Evolutionary conservation across 1,139 yeast species (phyloP).

Genomic region (Yamadazyma atmosphaerica): DNA sequence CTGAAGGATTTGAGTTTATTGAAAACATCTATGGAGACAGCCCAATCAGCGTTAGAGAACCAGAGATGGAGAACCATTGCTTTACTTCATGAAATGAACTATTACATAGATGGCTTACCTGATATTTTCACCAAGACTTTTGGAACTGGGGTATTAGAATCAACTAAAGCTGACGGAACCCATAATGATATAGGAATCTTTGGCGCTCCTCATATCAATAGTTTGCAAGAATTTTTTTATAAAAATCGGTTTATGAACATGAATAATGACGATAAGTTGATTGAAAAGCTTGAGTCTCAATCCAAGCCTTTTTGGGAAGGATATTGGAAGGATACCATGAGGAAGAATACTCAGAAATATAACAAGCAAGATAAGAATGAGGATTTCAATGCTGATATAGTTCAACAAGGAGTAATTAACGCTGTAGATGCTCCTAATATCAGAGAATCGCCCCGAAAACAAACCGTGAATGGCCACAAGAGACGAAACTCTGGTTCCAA

Average conservation of each 20-base stretch:
- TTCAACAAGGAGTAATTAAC: slow-evolving; percentile 15
- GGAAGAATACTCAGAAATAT: slow-evolving; percentile 33
- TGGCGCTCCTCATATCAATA: slow-evolving; percentile 61
- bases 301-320: slow-evolving; percentile 50
- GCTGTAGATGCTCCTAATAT: slow-evolving; percentile 16
- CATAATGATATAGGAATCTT: slow-evolving; percentile 39
- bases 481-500: slow-evolving; percentile 2
- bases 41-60: slow-evolving; percentile 50
- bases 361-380: slow-evolving; percentile 27
- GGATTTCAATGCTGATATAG: slow-evolving; percentile 17
- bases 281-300: slow-evolving; percentile 26
- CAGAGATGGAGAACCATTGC: slow-evolving; percentile 58
- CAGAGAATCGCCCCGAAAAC: slow-evolving; percentile 2
- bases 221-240: slow-evolving; percentile 53
- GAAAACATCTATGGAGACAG: slow-evolving; percentile 39
- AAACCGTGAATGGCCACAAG: slow-evolving; percentile 1
- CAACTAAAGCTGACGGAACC: slow-evolving; percentile 13
- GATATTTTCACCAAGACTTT: slow-evolving; percentile 35
- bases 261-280: slow-evolving; percentile 24
- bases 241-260: slow-evolving; percentile 47
- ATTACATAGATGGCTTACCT: slow-evolving; percentile 48
- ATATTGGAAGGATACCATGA: slow-evolving; percentile 49
- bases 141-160: slow-evolving; percentile 41
- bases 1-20: slow-evolving; percentile 40
- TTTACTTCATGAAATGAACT: slow-evolving; percentile 63